Evolutionary conservation across 352 stramenopile species (phyloP), one percentile per base, ranked within the genome.

Genomic region (Pythium plurisporium): DNA sequence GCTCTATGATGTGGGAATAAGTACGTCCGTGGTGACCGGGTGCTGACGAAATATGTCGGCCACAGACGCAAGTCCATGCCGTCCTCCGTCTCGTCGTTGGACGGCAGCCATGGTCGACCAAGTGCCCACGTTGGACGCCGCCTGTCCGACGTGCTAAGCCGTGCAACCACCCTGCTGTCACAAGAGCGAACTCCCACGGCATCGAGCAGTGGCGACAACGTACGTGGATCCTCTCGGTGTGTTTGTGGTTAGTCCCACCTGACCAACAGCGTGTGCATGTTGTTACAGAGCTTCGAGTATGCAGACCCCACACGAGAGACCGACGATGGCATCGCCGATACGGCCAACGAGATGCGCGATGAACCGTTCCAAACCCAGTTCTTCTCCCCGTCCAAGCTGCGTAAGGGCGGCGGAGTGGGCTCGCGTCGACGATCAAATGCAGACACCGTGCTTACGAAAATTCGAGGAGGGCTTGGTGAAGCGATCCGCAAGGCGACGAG

Each of bases 121-220:
- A n/a, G n/a, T n/a, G n/a, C n/a, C n/a, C n/a, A n/a, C 45, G 12
- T 27, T 10, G 43, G 50, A 52, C 66, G 57, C 14, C 59, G 72
- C 0, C 43, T 90, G 15, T 76, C 76, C 0, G 76, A 90, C 58
- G 69, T 90, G 1, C 57, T 90, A 19, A 59, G 81, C 29, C 76
- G 71, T 25, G 80, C 80, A 31, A 90, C 76, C 37, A 90, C 76
- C n/a, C 45, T 72, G n/a, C 47, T 83, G 0, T 90, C 77, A 19
- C 77, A 56, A 37, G 48, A 87, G 40, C 72, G 74, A 30, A 37
- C 14, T 7, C n/a, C n/a, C n/a, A n/a, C n/a, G n/a, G n/a, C n/a
- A n/a, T n/a, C n/a, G n/a, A n/a, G n/a, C n/a, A n/a, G n/a, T n/a
- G n/a, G n/a, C n/a, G n/a, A n/a, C n/a, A n/a, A n/a, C n/a, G n/a